Percentiles rank a stretch among this genome's conserved stretches.
Evolutionary conservation across 2,329 filamentous ascomycete genomes (phyloP).

Genomic region (Cladobotryum protrusum): DNA sequence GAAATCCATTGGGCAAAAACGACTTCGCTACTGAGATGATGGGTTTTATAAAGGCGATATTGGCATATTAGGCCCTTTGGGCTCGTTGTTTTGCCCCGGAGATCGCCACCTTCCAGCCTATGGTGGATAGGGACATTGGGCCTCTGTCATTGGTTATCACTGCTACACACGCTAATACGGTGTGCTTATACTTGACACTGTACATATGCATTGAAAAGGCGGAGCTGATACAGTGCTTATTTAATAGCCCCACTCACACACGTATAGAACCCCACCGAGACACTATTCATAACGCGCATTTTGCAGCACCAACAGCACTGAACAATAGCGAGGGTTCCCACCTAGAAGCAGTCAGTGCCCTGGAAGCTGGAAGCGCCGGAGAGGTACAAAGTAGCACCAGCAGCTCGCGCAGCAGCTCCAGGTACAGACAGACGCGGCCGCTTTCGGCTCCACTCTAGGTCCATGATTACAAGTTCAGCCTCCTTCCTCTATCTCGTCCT

Average conservation of each 20-base stretch:
- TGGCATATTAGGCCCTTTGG: not conserved
- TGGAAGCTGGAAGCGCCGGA: too few species aligned
- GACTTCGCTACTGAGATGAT: too few species aligned
- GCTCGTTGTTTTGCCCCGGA: slow-evolving; percentile 18
- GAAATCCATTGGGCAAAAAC: too few species aligned
- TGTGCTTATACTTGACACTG: too few species aligned
- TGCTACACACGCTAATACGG: not conserved
- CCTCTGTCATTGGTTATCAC: not conserved
- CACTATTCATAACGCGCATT: not conserved
- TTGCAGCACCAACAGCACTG: slow-evolving; percentile 2
- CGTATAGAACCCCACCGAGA: too few species aligned
- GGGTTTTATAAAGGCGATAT: too few species aligned
- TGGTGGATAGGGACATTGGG: slow-evolving; percentile 2
- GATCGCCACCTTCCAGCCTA: slow-evolving; percentile 27
- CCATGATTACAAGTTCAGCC: slow-evolving; percentile 7
- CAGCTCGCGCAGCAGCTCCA: too few species aligned
- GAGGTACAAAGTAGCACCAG: too few species aligned
- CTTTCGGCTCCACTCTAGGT: slow-evolving; percentile 10
- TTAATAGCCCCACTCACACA: too few species aligned
- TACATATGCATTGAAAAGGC: not conserved
- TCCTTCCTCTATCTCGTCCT: slow-evolving; percentile 11
- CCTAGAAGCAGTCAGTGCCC: too few species aligned
- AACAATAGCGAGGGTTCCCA: too few species aligned
- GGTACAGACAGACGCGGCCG: not conserved
- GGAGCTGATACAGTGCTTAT: not conserved